Evolutionary conservation across 768 basidiomycete genomes (phyloP), one percentile per base, ranked within the genome.

Genomic region (Exsudoporus frostii): DNA sequence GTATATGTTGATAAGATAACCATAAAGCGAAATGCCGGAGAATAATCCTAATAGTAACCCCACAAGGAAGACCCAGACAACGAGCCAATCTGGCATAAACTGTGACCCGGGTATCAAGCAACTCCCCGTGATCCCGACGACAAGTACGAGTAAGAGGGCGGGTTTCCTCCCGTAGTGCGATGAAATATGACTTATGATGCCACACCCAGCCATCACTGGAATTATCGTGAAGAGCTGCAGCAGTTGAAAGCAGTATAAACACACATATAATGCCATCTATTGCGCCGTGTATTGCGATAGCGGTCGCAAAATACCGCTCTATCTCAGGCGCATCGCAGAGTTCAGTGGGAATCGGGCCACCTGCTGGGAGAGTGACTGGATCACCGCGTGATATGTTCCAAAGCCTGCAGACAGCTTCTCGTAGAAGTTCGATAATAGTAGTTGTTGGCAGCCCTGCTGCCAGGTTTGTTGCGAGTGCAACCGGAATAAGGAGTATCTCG

Each of bases 151-250:
- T 11, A 63, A 20, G 22, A 70, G 50, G 8, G 51, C 51, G 1
- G 65, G 55, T 47, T 63, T 70, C 20, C 70, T 68, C 33, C 64
- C 71, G 3, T 64, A 53, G 15, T 37, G 57, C 4, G 70, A 63
- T 34, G 65, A 61, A 38, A 71, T 48, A 40, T 53, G 58, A 27
- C 57, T 67, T 2, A 63, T 46, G 11, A 53, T 37, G 8, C 65
- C 63, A 48, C 62, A 72, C 10, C 47, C 54, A 9, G 58, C 30
- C 32, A 71, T 50, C 20, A 49, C 70, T 72, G 51, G 14, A 22
- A 41, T 6, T n/a, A 7, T 11, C 6, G 14, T 65, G 13, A 60
- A 38, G 9, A 22, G 55, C 5, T 0, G 11, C 7, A 29, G 0
- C 14, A 29, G 24, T 19, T 19, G 22, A 55, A 44, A 10, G 1